Percentiles rank a stretch among this genome's conserved stretches.
These are phyloP conservation scores for Lentinula boryana DNA, from an alignment of 768 basidiomycete species.

Conservation along the genomic window DNA sequence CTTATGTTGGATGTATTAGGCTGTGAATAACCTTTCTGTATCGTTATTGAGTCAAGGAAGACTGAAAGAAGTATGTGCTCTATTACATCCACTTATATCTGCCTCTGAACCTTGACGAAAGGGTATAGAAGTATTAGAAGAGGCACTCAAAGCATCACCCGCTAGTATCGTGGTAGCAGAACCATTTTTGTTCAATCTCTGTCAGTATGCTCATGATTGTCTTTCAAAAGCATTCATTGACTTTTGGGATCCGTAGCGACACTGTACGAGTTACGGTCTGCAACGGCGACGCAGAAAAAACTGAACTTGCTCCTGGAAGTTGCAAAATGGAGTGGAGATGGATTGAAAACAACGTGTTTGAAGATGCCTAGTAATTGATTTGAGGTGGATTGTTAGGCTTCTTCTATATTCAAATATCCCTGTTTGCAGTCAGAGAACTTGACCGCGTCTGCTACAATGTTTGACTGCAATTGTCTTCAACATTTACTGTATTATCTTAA, in stretches of 20 bases:
- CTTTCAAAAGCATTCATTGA: neutral
- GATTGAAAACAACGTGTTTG: slow-evolving; percentile 66
- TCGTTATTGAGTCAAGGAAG: slow-evolving; percentile 59
- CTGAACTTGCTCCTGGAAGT: slow-evolving; percentile 68
- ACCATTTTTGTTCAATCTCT: slow-evolving; percentile 81
- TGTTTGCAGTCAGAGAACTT: no score
- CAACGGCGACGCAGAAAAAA: slow-evolving; percentile 70
- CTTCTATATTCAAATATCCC: no score
- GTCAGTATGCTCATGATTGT: slow-evolving; percentile 33
- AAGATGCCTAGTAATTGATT: slow-evolving; percentile 64
- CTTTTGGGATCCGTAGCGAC: slow-evolving; percentile 45
- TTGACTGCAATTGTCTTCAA: no score
- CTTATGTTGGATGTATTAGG: slow-evolving; percentile 28
- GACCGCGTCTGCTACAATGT: no score
- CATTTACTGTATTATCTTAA: no score
- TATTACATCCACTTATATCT: neutral
- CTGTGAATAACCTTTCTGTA: slow-evolving; percentile 74
- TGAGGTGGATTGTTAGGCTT: no score
- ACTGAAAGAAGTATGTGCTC: slow-evolving; percentile 53
- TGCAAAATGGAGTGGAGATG: slow-evolving; percentile 84
- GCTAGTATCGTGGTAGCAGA: slow-evolving; percentile 70
- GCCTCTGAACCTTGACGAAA: slow-evolving; percentile 18
- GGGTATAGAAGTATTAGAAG: slow-evolving; percentile 69
- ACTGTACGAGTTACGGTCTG: slow-evolving; percentile 74
- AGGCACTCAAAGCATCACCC: slow-evolving; percentile 56